phyloP scores from a whole-genome alignment of 495 filamentous ascomycete genomes.

The Diplogelasinospora grovesii region DNA sequence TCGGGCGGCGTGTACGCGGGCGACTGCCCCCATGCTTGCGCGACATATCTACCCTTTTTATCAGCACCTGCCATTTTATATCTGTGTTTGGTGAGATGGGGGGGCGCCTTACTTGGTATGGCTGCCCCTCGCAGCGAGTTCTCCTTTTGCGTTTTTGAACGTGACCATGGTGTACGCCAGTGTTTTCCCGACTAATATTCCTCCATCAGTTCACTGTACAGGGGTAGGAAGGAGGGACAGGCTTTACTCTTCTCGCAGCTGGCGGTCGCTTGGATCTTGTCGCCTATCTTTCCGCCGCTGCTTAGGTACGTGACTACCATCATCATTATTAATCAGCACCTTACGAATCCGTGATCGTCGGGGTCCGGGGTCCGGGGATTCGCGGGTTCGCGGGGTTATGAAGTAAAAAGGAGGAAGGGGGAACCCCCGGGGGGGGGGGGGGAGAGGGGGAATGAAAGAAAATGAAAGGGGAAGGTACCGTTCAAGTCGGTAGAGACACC shows the following conservation, averaged over 20 bases:
- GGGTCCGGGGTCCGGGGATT: too few relatives aligned
- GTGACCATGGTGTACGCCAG: constrained; percentile 80
- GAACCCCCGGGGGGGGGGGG: constrained; percentile 11
- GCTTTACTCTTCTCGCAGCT: constrained; percentile 76
- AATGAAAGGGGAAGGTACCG: constrained; percentile 42
- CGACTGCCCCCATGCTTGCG: constrained; percentile 2
- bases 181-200: constrained; percentile 74
- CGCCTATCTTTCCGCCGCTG: constrained; percentile 75
- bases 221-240: neutral
- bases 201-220: constrained; percentile 1
- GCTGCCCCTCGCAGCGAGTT: constrained; percentile 81
- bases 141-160: constrained; percentile 69
- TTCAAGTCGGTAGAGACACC: constrained; percentile 92
- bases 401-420: neutral
- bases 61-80: neutral
- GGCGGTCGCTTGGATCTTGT: constrained; percentile 61
- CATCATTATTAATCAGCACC: too few relatives aligned
- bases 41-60: constrained; percentile 5
- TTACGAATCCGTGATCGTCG: too few relatives aligned
- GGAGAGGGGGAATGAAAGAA: neutral
- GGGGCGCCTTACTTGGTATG: constrained; percentile 76
- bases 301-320: constrained; percentile 94
- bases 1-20: constrained; percentile 3
- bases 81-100: neutral
- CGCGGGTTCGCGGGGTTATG: neutral